Base-by-base conservation (phyloP, 192 early-diverging fungal genomes). In the Thoreauomyces humboldtii region DNA sequence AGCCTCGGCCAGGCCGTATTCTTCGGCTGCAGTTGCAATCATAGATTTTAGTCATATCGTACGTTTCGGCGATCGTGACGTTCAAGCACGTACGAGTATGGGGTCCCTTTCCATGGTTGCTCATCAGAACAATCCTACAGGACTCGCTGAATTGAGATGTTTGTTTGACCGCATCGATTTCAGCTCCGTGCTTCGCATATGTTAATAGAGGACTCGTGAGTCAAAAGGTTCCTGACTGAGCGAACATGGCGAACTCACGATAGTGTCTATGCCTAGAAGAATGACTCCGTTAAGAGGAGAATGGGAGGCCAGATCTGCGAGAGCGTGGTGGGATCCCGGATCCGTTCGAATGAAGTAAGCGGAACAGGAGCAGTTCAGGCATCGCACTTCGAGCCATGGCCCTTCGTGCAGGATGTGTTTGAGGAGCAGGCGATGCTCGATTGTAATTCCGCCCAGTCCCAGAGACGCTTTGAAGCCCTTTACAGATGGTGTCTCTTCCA, bases 381-480 rank as follows among this genome's bases (percentile, higher is more conserved):
- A 68, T 17, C 28, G 41, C 14, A 68, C 56, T 37, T 68, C 66
- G 17, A 46, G 29, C 66, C 66, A 68, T 1, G 21, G 12, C 58
- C 7, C 45, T 5, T 43, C 27, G 32, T 45, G 42, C 6, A 37
- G 53, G 1, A 51, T 36, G 60, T 59, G 36, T 27, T 68, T 59
- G 14, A 60, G 29, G 24, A 68, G 57, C 4, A 68, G 34, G 4
- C 25, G 55, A 35, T 68, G 66, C 36, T 66, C 63, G 55, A 38
- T 42, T 2, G 62, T 46, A 36, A 68, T 68, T 25, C 66, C 66
- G 38, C 66, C 66, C 38, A 68, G 48, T 15, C 56, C 66, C 7
- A 68, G 56, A 31, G 59, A 17, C 15, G 55, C 47, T 51, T 50
- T 11, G 29, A 32, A 56, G 7, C 64, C 64, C 2, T n/a, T 38